Evolutionary conservation across 257 asterid genomes (phyloP), one percentile per base, ranked within the genome.

Genomic region (Solanum bulbocastanum): DNA sequence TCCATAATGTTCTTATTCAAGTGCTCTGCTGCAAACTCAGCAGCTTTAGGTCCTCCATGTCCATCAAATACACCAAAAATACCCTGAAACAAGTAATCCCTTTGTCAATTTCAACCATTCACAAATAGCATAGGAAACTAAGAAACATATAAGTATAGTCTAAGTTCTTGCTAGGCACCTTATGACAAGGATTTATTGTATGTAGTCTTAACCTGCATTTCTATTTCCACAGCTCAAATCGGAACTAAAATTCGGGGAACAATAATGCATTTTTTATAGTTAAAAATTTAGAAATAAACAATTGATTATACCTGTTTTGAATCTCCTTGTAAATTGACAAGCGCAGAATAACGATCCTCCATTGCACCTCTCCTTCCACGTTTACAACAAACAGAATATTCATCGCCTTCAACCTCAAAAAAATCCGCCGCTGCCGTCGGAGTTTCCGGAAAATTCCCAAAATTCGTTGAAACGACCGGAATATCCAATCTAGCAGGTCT

Each of bases 311-410:
- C 98, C 98, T 94, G 92, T 85, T 93, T 92, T 30, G 96, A 84
- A 85, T 93, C 92, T 16, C 94, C 95, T 71, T 90, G 93, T 90
- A 90, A 86, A 84, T 92, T 91, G 27, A 93, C 89, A 12, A 87
- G 74, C 72, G 96, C 98, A 23, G 98, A 94, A 88, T 89, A 94
- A 15, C 98, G 93, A 88, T 97, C 99, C 94, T 97, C 96, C 94
- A 95, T 95, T 25, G 88, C 89, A 40, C 92, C 98, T 84, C 98
- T 94, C 94, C 92, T 93, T 44, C 98, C 99, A 86, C 89, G 94
- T 91, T 97, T 97, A 91, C 98, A 95, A 78, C 92, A 97, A 49
- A 95, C 98, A 30, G 92, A 90, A 89, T 89, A 95, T 86, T 94
- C 97, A 85, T 97, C 94, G 16, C 95, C 96, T 66, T 95, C 98